Conservation (phyloP, 148 eudicot species). For the Chenopodium suecicum region DNA sequence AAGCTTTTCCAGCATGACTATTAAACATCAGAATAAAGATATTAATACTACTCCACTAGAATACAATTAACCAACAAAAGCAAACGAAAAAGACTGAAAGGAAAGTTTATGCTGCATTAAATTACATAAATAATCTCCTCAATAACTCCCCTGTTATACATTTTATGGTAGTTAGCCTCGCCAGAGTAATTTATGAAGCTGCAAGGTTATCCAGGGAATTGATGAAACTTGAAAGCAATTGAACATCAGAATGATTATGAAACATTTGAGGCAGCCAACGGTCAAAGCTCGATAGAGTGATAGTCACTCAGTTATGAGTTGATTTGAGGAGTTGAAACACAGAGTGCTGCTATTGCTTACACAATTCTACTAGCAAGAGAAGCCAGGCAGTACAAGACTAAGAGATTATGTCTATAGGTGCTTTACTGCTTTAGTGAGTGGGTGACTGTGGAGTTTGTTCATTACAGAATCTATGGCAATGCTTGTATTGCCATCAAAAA, state of each 20-base stretch:
- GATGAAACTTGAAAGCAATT: background rate
- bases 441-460: background rate
- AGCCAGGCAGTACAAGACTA: background rate
- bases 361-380: background rate
- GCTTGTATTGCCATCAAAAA: background rate
- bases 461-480: background rate
- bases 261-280: background rate
- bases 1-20: constrained; percentile 51
- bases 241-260: background rate
- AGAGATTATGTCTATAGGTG: background rate
- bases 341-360: too few species aligned
- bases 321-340: background rate
- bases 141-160: background rate
- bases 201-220: background rate
- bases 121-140: too few species aligned
- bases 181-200: too few species aligned
- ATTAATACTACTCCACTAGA: background rate
- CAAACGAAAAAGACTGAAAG: background rate
- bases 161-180: background rate
- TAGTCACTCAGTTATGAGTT: background rate
- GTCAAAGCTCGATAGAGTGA: background rate
- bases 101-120: background rate
- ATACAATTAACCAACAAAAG: background rate
- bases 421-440: background rate
- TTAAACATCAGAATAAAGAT: background rate